Conservation (phyloP, 192 early-diverging fungal species). For the Backusella tarrabulga region DNA sequence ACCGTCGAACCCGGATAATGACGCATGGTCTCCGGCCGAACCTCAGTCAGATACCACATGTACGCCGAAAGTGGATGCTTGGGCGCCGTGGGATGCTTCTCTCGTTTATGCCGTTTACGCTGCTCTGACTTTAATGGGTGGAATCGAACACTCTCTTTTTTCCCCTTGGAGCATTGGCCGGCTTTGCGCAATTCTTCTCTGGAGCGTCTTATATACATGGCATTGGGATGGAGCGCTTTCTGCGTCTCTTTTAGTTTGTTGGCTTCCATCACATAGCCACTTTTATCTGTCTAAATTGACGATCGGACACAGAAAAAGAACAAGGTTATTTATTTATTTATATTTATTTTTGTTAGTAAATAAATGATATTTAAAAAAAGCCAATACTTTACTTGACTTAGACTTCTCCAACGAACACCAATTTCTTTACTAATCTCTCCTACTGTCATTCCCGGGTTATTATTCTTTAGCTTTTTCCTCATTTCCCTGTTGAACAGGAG, state of each 20-base stretch:
- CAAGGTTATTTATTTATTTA: too few species aligned
- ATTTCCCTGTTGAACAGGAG: slow-evolving; percentile 61
- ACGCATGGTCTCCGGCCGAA: slow-evolving; percentile 53
- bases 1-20: slow-evolving; percentile 60
- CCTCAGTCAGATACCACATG: slow-evolving; percentile 60
- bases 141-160: neutral
- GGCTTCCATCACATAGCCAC: slow-evolving; percentile 43
- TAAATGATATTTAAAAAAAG: neutral
- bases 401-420: slow-evolving; percentile 49
- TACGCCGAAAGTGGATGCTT: slow-evolving; percentile 75
- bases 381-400: slow-evolving; percentile 32
- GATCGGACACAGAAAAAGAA: neutral
- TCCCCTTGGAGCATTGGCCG: slow-evolving; percentile 12
- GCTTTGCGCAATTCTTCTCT: slow-evolving; percentile 54
- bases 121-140: neutral
- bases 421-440: slow-evolving; percentile 59
- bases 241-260: slow-evolving; percentile 45
- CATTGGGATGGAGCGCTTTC: slow-evolving; percentile 48
- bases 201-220: slow-evolving; percentile 55
- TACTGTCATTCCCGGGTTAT: slow-evolving; percentile 56
- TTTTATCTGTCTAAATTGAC: slow-evolving; percentile 31
- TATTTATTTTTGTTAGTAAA: too few species aligned
- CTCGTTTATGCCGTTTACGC: slow-evolving; percentile 46
- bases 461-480: slow-evolving; percentile 48
- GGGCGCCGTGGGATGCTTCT: slow-evolving; percentile 56